Conservation (phyloP, 2,329 filamentous ascomycete genomes). For the Phialophora expanda region DNA sequence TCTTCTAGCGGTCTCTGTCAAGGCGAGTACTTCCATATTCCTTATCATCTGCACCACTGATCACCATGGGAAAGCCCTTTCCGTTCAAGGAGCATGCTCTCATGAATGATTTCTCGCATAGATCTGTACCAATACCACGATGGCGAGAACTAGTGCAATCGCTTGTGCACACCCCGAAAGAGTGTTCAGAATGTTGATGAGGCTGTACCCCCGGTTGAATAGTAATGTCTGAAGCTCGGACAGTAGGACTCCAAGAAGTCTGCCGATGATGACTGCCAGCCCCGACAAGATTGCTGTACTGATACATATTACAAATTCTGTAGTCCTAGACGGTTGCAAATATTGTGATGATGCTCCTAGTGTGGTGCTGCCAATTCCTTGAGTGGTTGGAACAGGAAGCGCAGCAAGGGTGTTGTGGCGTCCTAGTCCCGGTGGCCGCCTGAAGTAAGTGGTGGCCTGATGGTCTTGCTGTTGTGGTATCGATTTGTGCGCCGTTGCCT, state of each 20-base stretch:
- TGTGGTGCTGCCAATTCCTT: not conserved
- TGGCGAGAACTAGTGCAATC: not conserved
- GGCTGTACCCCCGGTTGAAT: not conserved
- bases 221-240: not conserved
- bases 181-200: not conserved
- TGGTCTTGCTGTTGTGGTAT: not conserved
- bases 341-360: not conserved
- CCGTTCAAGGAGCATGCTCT: not conserved
- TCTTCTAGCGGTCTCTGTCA: no score
- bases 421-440: not conserved
- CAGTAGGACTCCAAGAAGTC: slow-evolving; percentile 10
- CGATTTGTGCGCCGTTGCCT: not conserved
- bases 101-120: not conserved
- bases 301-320: not conserved
- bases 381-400: not conserved
- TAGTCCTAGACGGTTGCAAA: not conserved
- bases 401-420: not conserved
- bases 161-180: not conserved
- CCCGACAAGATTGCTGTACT: not conserved
- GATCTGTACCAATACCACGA: not conserved
- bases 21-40: not conserved
- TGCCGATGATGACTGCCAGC: not conserved
- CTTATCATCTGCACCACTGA: not conserved
- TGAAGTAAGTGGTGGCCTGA: not conserved
- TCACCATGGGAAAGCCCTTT: not conserved